Base-by-base conservation (phyloP, 768 basidiomycete genomes). In the Vararia minispora region DNA sequence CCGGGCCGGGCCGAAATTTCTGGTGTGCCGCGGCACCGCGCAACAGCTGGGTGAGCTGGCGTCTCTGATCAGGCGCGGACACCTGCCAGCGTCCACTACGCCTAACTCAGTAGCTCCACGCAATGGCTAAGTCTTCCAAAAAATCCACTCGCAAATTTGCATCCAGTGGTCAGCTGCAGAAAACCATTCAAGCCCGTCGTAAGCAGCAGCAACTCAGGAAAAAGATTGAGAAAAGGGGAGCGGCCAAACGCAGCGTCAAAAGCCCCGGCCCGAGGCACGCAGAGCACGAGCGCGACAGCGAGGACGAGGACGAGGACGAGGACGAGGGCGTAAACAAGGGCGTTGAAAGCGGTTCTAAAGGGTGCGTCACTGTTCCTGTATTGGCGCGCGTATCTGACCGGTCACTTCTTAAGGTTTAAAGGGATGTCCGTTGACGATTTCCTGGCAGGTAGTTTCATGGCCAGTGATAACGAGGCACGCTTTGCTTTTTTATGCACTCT, bases 91-190 rank as follows among this genome's bases (percentile, higher is more conserved):
- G 5, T 28, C 14, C 17, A 33, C 30, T 16, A 45, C n/a, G n/a
- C n/a, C n/a, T n/a, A n/a, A n/a, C n/a, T n/a, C n/a, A n/a, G n/a
- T n/a, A n/a, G n/a, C n/a, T n/a, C n/a, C n/a, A n/a, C n/a, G n/a
- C n/a, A n/a, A 72, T 75, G 73, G 71, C 60, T 18, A 66, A 62
- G 40, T 88, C 83, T 49, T 73, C 77, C 14, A 62, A 73, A 27
- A 92, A 92, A 59, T 74, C 86, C 0, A 82, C 83, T 9, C 78
- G 80, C 54, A 90, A 92, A 62, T 92, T 92, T 49, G 84, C 80
- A 7, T 67, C 85, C 3, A 88, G 84, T 42, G 92, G 92, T 1
- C 79, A 83, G 53, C 74, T 98, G 37, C 87, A 88, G 53, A 82
- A 86, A 47, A 74, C 77, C 14, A 95, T 98, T 35, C 71, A 87